Base-by-base conservation (phyloP, 352 stramenopile species). In the Pythium graminicola region DNA sequence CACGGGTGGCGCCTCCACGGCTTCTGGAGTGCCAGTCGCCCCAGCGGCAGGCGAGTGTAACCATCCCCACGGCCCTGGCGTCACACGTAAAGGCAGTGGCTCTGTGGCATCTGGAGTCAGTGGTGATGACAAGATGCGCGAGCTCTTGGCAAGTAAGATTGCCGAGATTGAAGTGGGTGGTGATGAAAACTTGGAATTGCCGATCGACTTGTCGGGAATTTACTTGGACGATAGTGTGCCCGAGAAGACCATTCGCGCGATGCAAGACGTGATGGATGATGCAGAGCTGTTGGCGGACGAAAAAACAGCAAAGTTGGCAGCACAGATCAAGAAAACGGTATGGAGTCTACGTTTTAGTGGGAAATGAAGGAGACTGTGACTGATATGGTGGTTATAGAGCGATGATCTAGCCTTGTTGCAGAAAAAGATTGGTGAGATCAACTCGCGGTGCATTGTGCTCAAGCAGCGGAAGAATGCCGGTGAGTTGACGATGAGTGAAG, bases 141-240 rank as follows among this genome's bases (percentile, higher is more conserved):
- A 94, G 31, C 51, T 94, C 23, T 65, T 94, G 40, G 66, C 77
- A 10, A 79, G 79, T 31, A 94, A 94, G 57, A 94, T 94, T 49
- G 83, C 81, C 1, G 77, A 91, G 64, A 75, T 94, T 39, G 73
- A 94, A 71, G 72, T 94, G 36, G 83, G 83, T 28, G 78, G 76
- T 41, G 76, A 89, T 33, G 76, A 89, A 47, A 85, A 85, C 45
- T 55, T 94, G 6, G 81, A 92, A 49, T 54, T 70, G 10, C 79
- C 81, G 28, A 86, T 90, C 39, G 76, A 87, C 14, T 50, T 92
- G 11, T 69, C 72, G n/a, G 80, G 72, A 3, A 87, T 89, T 49
- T 92, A 73, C 50, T 59, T 76, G 64, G 81, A 89, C 53, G 78
- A 86, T 24, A 63, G 38, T 14, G 48, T 89, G 26, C 32, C 65